Evolutionary conservation across 371 early-diverging fungal species (phyloP), one percentile per base, ranked within the genome.

Genomic region (Syncephalis plumigaleata): DNA sequence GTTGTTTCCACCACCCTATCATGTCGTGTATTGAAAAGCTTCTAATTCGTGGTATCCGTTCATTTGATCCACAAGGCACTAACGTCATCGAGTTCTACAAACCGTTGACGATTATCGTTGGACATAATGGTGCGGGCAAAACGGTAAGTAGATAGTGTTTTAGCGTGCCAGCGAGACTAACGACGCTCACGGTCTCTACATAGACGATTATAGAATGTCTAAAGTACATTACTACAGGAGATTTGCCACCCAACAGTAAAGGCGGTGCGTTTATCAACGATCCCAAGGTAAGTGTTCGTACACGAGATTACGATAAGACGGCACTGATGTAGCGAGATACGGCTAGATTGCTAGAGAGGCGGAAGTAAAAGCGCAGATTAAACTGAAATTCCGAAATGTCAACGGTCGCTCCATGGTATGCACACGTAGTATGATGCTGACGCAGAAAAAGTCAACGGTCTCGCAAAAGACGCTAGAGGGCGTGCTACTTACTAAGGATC

Each of bases 81-180:
- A 67, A 74, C 9, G 78, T 79, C 38, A 83, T 99, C 9, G 79
- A 89, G 23, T 96, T 99, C 55, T 77, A 77, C 46, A 75, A 84
- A 3, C 98, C 99, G 0, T 68, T 99, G 26, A 99, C 99, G 0
- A 60, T 99, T n/a, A 98, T 99, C 53, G 88, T 98, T 16, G 99
- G 99, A 0, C 77, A 80, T 47, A 99, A 99, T 65, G 99, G 99
- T 0, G 79, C 91, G 15, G 99, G 99, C 16, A 99, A 99, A 62
- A 99, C 99, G 3, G 81, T 66, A 56, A 51, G 57, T 49, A 9
- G 9, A 22, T 13, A 39, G 2, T 36, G 11, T 9, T 49, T 1
- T 3, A 20, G 25, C 7, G 11, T 25, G 20, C 23, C 8, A 17
- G 36, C 22, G 15, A 13, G 22, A 9, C 37, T 44, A 22, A 44